A percentile compares a stretch with the other conserved stretches of the same genome.
Evolutionary conservation across 768 basidiomycete genomes (phyloP).

Genomic region (Chalciporus chontae): DNA sequence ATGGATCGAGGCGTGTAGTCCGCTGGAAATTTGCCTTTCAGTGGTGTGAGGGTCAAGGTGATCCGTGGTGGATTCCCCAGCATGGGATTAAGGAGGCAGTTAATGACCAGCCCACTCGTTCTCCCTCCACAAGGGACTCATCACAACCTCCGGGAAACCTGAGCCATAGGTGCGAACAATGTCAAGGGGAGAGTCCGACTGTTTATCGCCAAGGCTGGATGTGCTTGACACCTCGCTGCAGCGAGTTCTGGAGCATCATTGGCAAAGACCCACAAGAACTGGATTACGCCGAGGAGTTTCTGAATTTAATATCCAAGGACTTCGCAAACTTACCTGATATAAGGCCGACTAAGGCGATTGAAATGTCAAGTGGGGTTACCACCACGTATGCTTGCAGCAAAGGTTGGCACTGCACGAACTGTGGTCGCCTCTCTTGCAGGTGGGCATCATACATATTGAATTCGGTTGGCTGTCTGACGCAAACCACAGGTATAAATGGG

Average conservation of each 20-base stretch:
- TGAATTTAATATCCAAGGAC: slow-evolving; percentile 33
- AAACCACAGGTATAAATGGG: slow-evolving; percentile 61
- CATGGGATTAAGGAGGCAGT: not conserved
- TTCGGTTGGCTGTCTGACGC: not conserved
- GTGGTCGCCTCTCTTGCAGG: slow-evolving; percentile 76
- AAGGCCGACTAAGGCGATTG: slow-evolving; percentile 33
- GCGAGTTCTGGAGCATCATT: slow-evolving; percentile 48
- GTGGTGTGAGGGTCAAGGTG: slow-evolving; percentile 73
- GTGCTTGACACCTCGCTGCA: slow-evolving; percentile 60
- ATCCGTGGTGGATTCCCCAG: slow-evolving; percentile 46
- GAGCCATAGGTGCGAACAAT: slow-evolving; percentile 38
- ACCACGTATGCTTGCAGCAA: slow-evolving; percentile 56
- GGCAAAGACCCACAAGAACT: slow-evolving; percentile 35
- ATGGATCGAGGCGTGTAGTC: slow-evolving; percentile 51
- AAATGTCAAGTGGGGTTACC: slow-evolving; percentile 34
- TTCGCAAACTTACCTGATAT: slow-evolving; percentile 37
- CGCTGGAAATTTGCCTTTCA: slow-evolving; percentile 83
- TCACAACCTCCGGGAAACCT: not conserved
- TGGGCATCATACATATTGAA: slow-evolving; percentile 27
- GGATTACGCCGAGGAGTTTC: slow-evolving; percentile 47
- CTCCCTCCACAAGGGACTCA: not conserved
- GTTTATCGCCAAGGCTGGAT: slow-evolving; percentile 59
- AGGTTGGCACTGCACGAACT: slow-evolving; percentile 66
- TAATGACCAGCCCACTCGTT: not conserved
- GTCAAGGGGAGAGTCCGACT: slow-evolving; percentile 42